Percentiles rank a stretch among this genome's conserved stretches.
These are phyloP conservation scores for Fraxinus greggii DNA, from an alignment of 305 asterid species.

Conservation along the genomic window DNA sequence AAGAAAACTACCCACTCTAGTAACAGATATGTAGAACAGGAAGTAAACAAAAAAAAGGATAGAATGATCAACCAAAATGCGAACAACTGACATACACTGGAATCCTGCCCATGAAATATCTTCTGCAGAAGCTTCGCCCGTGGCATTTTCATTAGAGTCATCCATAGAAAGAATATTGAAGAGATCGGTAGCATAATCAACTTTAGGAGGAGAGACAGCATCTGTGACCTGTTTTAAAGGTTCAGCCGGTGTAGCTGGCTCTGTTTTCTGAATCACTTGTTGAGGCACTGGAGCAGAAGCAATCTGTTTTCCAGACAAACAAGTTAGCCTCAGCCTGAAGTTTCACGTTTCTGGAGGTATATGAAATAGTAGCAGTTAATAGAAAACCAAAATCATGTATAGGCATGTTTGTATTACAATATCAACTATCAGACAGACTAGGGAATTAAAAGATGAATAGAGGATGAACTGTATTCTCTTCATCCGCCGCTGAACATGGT, in stretches of 20 bases:
- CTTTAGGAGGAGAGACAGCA: constrained; percentile 59
- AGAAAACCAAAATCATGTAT: neutral
- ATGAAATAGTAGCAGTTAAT: neutral
- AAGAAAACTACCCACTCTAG: neutral
- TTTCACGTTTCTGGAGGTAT: constrained; percentile 4
- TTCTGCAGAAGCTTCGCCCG: constrained; percentile 57
- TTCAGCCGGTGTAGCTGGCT: constrained; percentile 45
- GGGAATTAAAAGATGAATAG: constrained; percentile 11
- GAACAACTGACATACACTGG: constrained; percentile 63
- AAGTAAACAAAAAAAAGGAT: constrained; percentile 9
- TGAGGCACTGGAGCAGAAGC: constrained; percentile 57
- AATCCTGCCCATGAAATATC: constrained; percentile 92
- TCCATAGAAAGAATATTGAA: constrained; percentile 91
- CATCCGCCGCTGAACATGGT: neutral
- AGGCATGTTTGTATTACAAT: neutral
- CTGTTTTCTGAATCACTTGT: constrained; percentile 58
- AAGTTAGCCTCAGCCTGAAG: constrained; percentile 21
- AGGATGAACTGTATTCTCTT: neutral
- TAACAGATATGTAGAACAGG: neutral
- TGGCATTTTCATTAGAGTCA: constrained; percentile 55
- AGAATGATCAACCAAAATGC: constrained; percentile 10
- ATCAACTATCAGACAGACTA: constrained; percentile 7
- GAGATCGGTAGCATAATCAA: constrained; percentile 92
- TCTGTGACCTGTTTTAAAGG: constrained; percentile 46
- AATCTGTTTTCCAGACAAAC: constrained; percentile 48